These are phyloP conservation scores for Mortierella sp. DNA, from an alignment of 371 early-diverging fungal genomes.

Conservation along the genomic window DNA sequence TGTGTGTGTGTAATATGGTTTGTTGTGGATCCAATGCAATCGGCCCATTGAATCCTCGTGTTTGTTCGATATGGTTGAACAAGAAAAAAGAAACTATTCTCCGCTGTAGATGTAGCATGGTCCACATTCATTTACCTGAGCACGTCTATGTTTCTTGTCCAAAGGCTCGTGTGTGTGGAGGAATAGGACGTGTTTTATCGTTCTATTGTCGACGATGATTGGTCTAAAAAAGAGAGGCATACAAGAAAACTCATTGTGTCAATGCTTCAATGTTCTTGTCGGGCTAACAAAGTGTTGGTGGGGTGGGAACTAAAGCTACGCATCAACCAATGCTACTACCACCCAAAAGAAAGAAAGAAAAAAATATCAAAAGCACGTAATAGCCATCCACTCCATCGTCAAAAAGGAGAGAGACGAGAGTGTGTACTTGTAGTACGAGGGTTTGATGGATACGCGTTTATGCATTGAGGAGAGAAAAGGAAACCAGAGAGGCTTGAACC, in stretches of 20 bases:
- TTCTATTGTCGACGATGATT: neutral
- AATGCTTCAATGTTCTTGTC: neutral
- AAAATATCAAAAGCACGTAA: neutral
- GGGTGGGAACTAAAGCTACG: neutral
- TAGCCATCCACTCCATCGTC: neutral
- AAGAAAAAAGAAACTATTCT: neutral
- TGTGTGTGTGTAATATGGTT: neutral
- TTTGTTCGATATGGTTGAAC: neutral
- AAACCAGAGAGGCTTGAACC: neutral
- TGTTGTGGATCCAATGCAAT: neutral
- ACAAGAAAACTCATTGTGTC: neutral
- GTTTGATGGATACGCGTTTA: neutral
- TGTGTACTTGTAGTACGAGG: neutral
- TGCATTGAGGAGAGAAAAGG: neutral
- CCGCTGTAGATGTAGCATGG: neutral
- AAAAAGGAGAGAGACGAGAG: neutral
- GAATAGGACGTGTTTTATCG: too few species aligned
- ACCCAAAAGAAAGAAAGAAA: neutral
- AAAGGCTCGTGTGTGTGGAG: too few species aligned
- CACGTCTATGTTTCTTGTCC: neutral
- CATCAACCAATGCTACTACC: neutral
- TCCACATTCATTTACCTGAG: neutral
- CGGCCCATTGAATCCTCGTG: constrained; percentile 1
- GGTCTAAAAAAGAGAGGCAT: neutral
- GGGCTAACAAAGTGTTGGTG: neutral